Percentiles rank a stretch among this genome's conserved stretches.
Evolutionary conservation across 1,284 basidiomycete genomes (phyloP).

Genomic region (Boletus calvinii): DNA sequence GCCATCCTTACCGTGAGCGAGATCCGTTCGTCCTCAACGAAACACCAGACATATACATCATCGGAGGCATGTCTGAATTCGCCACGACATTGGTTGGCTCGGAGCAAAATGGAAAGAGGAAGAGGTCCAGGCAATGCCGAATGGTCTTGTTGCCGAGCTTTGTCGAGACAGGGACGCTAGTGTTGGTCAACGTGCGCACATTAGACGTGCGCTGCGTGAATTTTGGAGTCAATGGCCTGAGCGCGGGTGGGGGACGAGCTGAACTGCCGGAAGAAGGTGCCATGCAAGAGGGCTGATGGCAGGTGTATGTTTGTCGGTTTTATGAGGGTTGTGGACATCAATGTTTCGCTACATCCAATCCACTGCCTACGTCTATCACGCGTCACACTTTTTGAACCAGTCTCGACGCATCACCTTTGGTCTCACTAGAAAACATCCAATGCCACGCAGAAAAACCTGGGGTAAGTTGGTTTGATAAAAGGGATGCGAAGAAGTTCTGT

Average conservation of each 20-base stretch:
- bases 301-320: background rate
- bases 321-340: background rate
- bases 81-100: constrained; percentile 63
- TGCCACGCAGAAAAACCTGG: too few relatives aligned
- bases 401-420: background rate
- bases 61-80: constrained; percentile 91
- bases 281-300: constrained; percentile 30
- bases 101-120: constrained; percentile 31
- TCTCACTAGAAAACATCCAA: too few relatives aligned
- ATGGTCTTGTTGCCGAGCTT: constrained; percentile 87
- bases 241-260: constrained; percentile 15
- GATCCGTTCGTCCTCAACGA: constrained; percentile 90
- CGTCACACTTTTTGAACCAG: background rate
- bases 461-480: too few relatives aligned
- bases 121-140: constrained; percentile 52
- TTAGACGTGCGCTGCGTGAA: constrained; percentile 45
- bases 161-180: constrained; percentile 60
- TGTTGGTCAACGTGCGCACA: constrained; percentile 55
- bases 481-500: too few relatives aligned
- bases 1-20: constrained; percentile 85
- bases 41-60: constrained; percentile 87
- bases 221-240: constrained; percentile 32
- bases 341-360: background rate
- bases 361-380: background rate
- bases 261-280: constrained; percentile 4